Base-by-base conservation (phyloP, 2,329 filamentous ascomycete species). In the Metarhizium album region DNA sequence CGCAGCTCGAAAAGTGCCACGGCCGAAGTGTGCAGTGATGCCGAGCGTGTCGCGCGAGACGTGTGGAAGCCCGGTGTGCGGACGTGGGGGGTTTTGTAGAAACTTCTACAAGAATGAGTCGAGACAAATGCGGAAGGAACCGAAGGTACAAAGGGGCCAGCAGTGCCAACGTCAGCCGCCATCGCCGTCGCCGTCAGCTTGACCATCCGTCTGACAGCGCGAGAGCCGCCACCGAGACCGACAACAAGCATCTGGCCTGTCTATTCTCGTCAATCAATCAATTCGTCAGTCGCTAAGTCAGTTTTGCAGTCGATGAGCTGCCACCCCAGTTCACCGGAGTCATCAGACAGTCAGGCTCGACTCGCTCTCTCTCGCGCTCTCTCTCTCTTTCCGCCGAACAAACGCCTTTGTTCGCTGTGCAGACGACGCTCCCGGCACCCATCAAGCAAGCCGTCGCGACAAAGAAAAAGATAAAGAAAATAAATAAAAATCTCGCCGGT, bases 41-140 rank as follows among this genome's bases (percentile, higher is more conserved):
- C 37, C 45, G 23, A 42, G 37, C 37, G 23, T 48, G 27, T 31
- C 23, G 22, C 33, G 33, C 46, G 42, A 42, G 27, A 38, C 24
- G 50, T 42, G 50, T 46, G 31, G 35, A 46, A 43, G 23, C 40
- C 16, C 14, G 20, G 24, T 9, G 40, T 27, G 46, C 47, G 49
- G 47, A 42, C 42, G 47, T 7, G 47, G 56, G 54, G 55, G 55
- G 52, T 57, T 56, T 57, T 56, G 62, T 71, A 63, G 69, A 71
- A 71, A 67, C 59, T 71, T 71, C 68, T 70, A 71, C 67, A 70
- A 70, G 66, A 62, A 61, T 69, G 67, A 69, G 66, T 68, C 68
- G 67, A 66, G 54, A 13, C 22, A 27, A 20, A 18, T 35, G 46
- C 33, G 20, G 20, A 16, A 38, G 47, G 47, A 51, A 52, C 53